Percentiles rank a stretch among this genome's conserved stretches.
phyloP scores from a whole-genome alignment of 495 filamentous ascomycete genomes.

The Penicillium waksmanii region DNA sequence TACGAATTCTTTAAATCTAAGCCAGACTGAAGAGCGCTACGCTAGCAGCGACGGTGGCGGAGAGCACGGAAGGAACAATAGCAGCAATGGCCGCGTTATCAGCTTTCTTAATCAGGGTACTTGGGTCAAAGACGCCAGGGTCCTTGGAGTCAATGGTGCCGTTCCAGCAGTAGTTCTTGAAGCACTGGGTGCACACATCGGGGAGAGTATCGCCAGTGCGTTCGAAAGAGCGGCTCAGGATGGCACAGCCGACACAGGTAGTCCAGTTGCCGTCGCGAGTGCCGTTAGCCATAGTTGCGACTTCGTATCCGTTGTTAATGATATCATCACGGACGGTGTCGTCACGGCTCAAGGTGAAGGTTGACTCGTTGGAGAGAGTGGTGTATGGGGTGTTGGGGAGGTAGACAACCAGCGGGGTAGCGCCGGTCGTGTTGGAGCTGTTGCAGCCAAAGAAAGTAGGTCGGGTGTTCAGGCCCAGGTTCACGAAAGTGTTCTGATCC shows the following conservation, averaged over 20 bases:
- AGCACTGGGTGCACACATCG: conserved; percentile 71
- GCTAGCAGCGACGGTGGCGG: conserved; percentile 25
- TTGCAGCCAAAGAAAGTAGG: conserved; percentile 96
- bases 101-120: conserved; percentile 20
- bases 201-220: conserved; percentile 68
- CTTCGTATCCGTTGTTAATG: conserved; percentile 81
- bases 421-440: conserved; percentile 56
- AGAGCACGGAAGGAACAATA: conserved; percentile 23
- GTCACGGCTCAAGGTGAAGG: conserved; percentile 66
- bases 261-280: conserved; percentile 74
- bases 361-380: conserved; percentile 71
- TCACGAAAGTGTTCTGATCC: conserved; percentile 83
- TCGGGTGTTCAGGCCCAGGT: conserved; percentile 78
- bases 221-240: conserved; percentile 74
- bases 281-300: conserved; percentile 79
- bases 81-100: conserved; percentile 18
- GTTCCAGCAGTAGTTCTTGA: conserved; percentile 79
- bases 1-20: conserved; percentile 19
- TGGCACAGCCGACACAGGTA: conserved; percentile 83
- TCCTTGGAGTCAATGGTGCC: conserved; percentile 37
- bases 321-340: conserved; percentile 69
- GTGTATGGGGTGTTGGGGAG: conserved; percentile 87
- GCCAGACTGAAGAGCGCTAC: conserved; percentile 32
- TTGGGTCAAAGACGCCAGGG: conserved; percentile 37
- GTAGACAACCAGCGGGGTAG: conserved; percentile 80